Evolutionary conservation across 495 filamentous ascomycete species (phyloP), one percentile per base, ranked within the genome.

Genomic region (Daldinia bambusicola): DNA sequence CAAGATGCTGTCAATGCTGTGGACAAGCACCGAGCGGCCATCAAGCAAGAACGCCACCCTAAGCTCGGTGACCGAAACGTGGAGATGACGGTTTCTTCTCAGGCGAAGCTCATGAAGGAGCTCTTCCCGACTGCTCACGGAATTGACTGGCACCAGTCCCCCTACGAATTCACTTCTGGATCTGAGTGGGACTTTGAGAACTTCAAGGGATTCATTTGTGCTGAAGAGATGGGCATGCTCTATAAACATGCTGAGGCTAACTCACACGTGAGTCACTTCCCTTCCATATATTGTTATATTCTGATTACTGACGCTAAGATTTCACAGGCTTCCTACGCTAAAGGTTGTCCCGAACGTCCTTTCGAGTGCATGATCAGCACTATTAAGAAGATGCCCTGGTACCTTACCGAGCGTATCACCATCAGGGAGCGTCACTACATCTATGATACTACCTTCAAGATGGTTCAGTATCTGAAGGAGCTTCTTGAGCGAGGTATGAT

Each of bases 361-460:
- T 94, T 88, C 68, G 92, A 95, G 80, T 89, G 85, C 41, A 84
- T 92, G 74, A 91, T 93, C 68, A 91, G 87, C 69, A 92, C 89
- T 0, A 80, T 95, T 56, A 85, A 86, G 72, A 95, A 94, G 83
- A 83, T 90, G 70, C 92, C 92, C 0, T 95, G 92, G 92, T 85
- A 86, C 40, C 83, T 84, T 32, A 79, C 85, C 0, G 78, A 88
- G 31, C 55, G 84, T 65, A 90, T 93, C 80, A 92, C 88, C 0
- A 77, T 94, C 34, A 80, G 81, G 37, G 85, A 91, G 65, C 89
- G 92, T 13, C 82, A 88, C 38, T 69, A 80, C 3, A 66, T 94
- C 16, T 90, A 88, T 77, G 72, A 84, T 0, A 70, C 87, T 12
- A 79, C 84, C 32, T 65, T 82, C 13, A 76, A 79, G 34, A 84